Percentiles rank a stretch among this genome's conserved stretches.
Conservation (phyloP, 805 yeast genomes). For the Wickerhamomyces tratensis region DNA sequence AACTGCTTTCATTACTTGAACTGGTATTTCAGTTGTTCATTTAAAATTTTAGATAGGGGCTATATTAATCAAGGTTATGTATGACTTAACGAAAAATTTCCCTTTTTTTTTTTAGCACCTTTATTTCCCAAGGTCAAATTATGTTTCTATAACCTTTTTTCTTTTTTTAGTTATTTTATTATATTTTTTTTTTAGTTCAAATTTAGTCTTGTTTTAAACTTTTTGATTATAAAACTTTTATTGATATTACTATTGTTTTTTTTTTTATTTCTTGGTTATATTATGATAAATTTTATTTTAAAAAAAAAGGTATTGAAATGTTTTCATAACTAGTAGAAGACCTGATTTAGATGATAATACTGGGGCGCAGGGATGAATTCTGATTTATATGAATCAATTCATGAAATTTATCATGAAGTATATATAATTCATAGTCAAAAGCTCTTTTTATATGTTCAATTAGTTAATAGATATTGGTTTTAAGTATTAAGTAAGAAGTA, state of each 20-base stretch:
- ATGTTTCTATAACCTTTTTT: slow-evolving; percentile 27
- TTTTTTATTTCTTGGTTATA: slow-evolving; percentile 35
- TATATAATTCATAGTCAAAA: neutral
- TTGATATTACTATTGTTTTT: slow-evolving; percentile 58
- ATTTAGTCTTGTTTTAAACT: slow-evolving; percentile 44
- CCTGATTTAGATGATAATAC: slow-evolving; percentile 20
- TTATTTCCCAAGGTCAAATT: slow-evolving; percentile 34
- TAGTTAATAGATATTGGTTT: no score
- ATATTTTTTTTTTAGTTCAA: slow-evolving; percentile 35
- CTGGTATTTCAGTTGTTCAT: slow-evolving; percentile 52
- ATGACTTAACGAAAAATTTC: slow-evolving; percentile 55
- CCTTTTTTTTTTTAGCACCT: slow-evolving; percentile 64
- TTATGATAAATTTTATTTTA: slow-evolving; percentile 29
- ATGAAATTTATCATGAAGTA: no score
- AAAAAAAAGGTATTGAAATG: slow-evolving; percentile 30
- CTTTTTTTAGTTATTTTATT: slow-evolving; percentile 30
- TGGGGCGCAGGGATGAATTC: no score
- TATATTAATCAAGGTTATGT: slow-evolving; percentile 54
- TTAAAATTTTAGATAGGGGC: slow-evolving; percentile 62
- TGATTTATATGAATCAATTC: no score
- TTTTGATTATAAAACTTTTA: slow-evolving; percentile 36
- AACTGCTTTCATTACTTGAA: slow-evolving; percentile 70
- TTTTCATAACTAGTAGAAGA: slow-evolving; percentile 41
- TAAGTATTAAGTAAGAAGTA: no score
- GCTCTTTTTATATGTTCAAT: no score